phyloP scores from a whole-genome alignment of 2,329 filamentous ascomycete species.

The Diaporthe sp. region DNA sequence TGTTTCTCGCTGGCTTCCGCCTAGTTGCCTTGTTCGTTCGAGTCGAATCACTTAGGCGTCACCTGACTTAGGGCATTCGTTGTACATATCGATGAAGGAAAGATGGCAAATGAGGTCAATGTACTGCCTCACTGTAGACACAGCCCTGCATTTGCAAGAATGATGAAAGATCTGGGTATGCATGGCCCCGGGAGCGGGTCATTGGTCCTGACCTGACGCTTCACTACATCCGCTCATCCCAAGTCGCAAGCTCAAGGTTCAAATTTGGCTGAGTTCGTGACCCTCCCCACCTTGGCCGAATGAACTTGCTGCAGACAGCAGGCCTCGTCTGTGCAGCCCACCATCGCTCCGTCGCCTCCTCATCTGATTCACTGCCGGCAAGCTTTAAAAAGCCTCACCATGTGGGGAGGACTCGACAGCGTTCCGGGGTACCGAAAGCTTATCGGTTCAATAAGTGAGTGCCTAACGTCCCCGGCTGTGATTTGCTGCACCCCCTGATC shows the following conservation, averaged over 20 bases:
- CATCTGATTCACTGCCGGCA: constrained; percentile 1
- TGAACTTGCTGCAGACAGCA: not conserved
- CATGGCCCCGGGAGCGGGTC: not conserved
- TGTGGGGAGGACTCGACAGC: not conserved
- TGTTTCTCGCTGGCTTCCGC: not conserved
- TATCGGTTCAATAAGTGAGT: not conserved
- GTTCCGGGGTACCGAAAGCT: not conserved
- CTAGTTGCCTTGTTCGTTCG: not conserved
- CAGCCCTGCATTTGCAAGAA: not conserved
- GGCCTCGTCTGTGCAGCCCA: constrained; percentile 10
- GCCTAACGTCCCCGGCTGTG: not conserved
- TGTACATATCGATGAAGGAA: not conserved
- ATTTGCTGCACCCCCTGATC: no score
- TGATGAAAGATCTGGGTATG: not conserved
- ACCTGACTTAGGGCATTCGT: not conserved
- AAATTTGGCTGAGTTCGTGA: constrained; percentile 3
- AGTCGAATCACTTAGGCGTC: not conserved
- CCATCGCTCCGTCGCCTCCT: not conserved
- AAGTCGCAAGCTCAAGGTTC: constrained; percentile 16
- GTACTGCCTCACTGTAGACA: no score
- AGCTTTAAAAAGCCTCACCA: not conserved
- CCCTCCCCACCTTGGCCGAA: not conserved
- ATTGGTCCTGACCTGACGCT: not conserved
- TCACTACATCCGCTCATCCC: constrained; percentile 13
- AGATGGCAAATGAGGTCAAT: not conserved